phyloP scores from a whole-genome alignment of 768 basidiomycete genomes.

The Lactarius sanguifluus region DNA sequence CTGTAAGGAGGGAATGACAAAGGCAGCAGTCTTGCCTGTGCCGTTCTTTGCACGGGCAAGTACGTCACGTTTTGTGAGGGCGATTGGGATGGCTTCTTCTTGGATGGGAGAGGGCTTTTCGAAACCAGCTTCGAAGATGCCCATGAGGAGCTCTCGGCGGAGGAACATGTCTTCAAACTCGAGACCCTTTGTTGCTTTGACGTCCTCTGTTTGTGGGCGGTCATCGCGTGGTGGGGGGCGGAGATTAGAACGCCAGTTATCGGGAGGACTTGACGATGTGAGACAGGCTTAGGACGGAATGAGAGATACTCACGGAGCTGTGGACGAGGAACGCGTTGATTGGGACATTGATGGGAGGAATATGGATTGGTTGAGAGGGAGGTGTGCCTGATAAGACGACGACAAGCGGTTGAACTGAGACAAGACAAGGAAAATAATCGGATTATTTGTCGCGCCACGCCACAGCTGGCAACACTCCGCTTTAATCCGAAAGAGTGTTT shows the following conservation, averaged over 20 bases:
- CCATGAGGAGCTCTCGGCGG: conserved; percentile 96
- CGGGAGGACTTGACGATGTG: conserved; percentile 23
- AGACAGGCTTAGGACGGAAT: too few species aligned
- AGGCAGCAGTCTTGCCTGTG: conserved; percentile 98
- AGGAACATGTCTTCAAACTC: conserved; percentile 96
- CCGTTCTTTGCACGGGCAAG: conserved; percentile 96
- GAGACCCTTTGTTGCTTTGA: conserved; percentile 87
- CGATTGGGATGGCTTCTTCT: conserved; percentile 97
- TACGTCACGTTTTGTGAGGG: conserved; percentile 89
- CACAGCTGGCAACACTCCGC: conserved; percentile 24
- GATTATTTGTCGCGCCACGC: conserved; percentile 13
- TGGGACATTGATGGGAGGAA: conserved; percentile 24
- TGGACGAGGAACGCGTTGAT: conserved; percentile 29
- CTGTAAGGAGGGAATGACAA: conserved; percentile 96
- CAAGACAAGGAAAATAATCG: conserved; percentile 1
- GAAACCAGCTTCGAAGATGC: conserved; percentile 98
- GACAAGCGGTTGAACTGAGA: not conserved
- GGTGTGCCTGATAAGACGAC: not conserved
- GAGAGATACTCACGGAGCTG: conserved; percentile 27
- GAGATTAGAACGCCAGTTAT: conserved; percentile 73
- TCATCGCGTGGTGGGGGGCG: conserved; percentile 86
- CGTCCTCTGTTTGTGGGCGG: conserved; percentile 97
- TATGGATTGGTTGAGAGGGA: not conserved
- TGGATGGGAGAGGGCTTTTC: conserved; percentile 97
- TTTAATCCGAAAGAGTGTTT: conserved; percentile 30